These are phyloP conservation scores for Arthrobotrys sphaeroides DNA, from an alignment of 2,329 filamentous ascomycete genomes.

Conservation along the genomic window DNA sequence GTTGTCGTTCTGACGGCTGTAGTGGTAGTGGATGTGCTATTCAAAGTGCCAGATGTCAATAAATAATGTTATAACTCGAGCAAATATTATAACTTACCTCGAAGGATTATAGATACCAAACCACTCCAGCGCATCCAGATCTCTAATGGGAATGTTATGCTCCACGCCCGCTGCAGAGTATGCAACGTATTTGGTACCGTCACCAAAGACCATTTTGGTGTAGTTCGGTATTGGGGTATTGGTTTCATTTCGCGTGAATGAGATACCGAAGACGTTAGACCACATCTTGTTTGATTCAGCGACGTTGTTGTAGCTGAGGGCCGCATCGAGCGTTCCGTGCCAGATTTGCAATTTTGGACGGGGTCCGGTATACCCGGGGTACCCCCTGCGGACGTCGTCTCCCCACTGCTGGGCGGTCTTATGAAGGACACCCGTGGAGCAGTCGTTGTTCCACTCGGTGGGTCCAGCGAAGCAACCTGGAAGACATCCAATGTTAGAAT, in stretches of 20 bases:
- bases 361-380: slow-evolving; percentile 60
- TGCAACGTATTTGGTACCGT: slow-evolving; percentile 59
- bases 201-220: slow-evolving; percentile 60
- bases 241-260: slow-evolving; percentile 57
- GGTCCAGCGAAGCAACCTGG: slow-evolving; percentile 58
- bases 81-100: neutral
- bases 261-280: slow-evolving; percentile 52
- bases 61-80: no score
- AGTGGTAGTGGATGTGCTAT: slow-evolving; percentile 14
- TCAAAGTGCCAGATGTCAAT: neutral
- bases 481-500: neutral
- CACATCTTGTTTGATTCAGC: slow-evolving; percentile 58
- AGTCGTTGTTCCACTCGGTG: slow-evolving; percentile 32
- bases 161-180: slow-evolving; percentile 57
- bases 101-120: slow-evolving; percentile 44
- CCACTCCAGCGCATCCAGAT: slow-evolving; percentile 25
- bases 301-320: slow-evolving; percentile 58
- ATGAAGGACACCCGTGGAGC: slow-evolving; percentile 22
- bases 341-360: slow-evolving; percentile 60
- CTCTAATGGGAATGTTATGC: slow-evolving; percentile 38
- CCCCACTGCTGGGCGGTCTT: slow-evolving; percentile 54
- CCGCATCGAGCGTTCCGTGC: slow-evolving; percentile 60
- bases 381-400: slow-evolving; percentile 59
- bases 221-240: slow-evolving; percentile 58
- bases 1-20: slow-evolving; percentile 10